Base-by-base conservation (phyloP, 2,329 filamentous ascomycete genomes). In the Diaporthe longicolla region DNA sequence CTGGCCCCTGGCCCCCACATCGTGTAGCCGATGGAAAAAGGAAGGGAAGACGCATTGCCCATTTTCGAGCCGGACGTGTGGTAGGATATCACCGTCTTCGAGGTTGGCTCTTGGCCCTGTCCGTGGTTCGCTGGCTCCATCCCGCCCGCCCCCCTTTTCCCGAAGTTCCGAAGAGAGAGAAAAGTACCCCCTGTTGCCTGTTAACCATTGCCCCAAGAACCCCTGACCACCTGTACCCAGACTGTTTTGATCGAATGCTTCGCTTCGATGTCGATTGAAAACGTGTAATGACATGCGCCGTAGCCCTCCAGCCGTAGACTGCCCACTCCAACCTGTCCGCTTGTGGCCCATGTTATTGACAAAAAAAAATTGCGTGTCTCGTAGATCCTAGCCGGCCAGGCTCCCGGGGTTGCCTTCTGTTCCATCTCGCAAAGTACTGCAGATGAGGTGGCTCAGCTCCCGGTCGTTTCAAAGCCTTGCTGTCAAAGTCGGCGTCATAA, bases 391-490 rank as follows among this genome's bases (percentile, higher is more conserved):
- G 55, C 69, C 32, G 69, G 24, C n/a, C 45, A 58, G 48, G 15
- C 15, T 24, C 32, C 40, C 17, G 26, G 29, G 17, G 69, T 63
- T 29, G 45, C 21, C 57, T 32, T 17, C 5, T 29, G 15, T 43
- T 37, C 43, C 35, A 54, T 43, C 17, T 35, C 57, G 79, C 11
- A 77, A 77, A 75, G 78, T n/a, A 58, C 73, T 37, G 70, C 43
- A 63, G 8, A 21, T 32, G 32, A 13, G 43, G 40, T 37, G 26
- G n/a, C n/a, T 15, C 24, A 58, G 45, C 32, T 54, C 40, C 57
- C 15, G 15, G 24, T 26, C n/a, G 24, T 45, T 24, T n/a, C 55
- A 45, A 29, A 17, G 43, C 29, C 26, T n/a, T 71, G 57, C 45
- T 63, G 32, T 54, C 45, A 26, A 70, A 37, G 45, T 32, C 29